Percentiles rank a stretch among this genome's conserved stretches.
Conservation (phyloP, 768 basidiomycete species). For the Pulveroboletus ravenelii region DNA sequence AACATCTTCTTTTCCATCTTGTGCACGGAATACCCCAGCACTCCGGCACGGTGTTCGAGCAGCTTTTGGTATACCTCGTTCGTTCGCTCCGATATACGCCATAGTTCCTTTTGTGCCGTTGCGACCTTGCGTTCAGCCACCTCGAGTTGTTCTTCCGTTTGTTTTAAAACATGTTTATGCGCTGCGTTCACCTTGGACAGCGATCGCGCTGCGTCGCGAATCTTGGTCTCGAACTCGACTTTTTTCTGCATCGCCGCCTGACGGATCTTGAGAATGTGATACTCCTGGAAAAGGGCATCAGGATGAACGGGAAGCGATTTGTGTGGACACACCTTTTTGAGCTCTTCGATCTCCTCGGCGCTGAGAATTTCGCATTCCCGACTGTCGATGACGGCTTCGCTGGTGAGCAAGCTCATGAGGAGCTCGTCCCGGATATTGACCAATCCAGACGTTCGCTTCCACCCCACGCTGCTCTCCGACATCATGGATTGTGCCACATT, state of each 20-base stretch:
- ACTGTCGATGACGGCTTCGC: slow-evolving; percentile 92
- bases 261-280: slow-evolving; percentile 63
- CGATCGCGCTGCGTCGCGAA: slow-evolving; percentile 79
- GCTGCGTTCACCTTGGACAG: slow-evolving; percentile 61
- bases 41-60: slow-evolving; percentile 79
- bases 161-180: slow-evolving; percentile 56
- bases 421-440: slow-evolving; percentile 75
- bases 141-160: slow-evolving; percentile 67
- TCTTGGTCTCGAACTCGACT: slow-evolving; percentile 76
- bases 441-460: slow-evolving; percentile 41
- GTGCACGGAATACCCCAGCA: slow-evolving; percentile 68
- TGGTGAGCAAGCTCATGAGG: slow-evolving; percentile 83
- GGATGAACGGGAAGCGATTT: slow-evolving; percentile 18
- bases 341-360: slow-evolving; percentile 65
- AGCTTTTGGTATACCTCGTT: slow-evolving; percentile 59
- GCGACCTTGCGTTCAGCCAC: slow-evolving; percentile 72
- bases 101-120: slow-evolving; percentile 63
- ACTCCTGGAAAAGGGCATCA: slow-evolving; percentile 49
- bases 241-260: slow-evolving; percentile 66
- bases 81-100: slow-evolving; percentile 59
- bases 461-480: slow-evolving; percentile 33
- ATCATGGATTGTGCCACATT: slow-evolving; percentile 32
- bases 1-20: slow-evolving; percentile 56
- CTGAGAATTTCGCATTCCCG: slow-evolving; percentile 73
- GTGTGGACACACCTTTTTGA: slow-evolving; percentile 52